Evolutionary conservation across 2,329 filamentous ascomycete genomes (phyloP), one percentile per base, ranked within the genome.

Genomic region (Paracorniculantispora psalliotae): DNA sequence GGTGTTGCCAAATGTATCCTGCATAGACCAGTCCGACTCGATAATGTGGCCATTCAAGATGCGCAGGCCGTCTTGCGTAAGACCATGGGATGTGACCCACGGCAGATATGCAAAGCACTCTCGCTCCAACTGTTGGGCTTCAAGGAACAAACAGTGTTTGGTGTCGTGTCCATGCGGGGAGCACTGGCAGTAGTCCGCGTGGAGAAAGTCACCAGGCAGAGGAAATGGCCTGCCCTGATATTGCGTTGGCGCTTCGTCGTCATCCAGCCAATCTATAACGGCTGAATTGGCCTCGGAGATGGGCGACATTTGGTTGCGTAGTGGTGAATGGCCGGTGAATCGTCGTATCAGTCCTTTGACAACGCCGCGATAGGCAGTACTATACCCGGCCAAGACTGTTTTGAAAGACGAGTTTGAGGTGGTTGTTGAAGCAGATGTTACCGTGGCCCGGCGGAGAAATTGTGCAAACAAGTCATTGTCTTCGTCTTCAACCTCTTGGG

Each of bases 171-270:
- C 17, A 63, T 63, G 1, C 60, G 54, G 0, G 59, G 49, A 17
- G 63, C 55, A 46, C 71, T 54, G 37, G 3, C 68, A 61, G 0
- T 63, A 47, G 13, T 68, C 67, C 19, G 75, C 62, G n/a, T 65
- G 71, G 7, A 84, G 68, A 39, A 81, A 80, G 62, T 83, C 80
- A 21, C 81, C 79, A 0, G 81, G 78, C 4, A 83, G 64, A 4
- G 75, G 71, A 39, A 66, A 65, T 4, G 69, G 70, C 1, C 61
- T 53, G 25, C 57, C 61, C 7, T 61, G 55, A 7, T 67, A 61
- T 7, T 46, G 43, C 0, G 54, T 60, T 1, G 70, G 68, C 3
- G 68, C 66, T 15, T 69, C 65, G 0, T 64, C 61, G 19, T 73
- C 72, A 50, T 67, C 65, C 15, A 67, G 61, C 72, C 69, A 73